Evolutionary conservation across 306 rosid species (phyloP).

Genomic region (Prunus persica): Prunus_persica_NCBIv2 NC_034013.1:14473501-14474000

Average conservation of each 20-base stretch:
- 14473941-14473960: too few species aligned
- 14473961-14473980: too few species aligned
- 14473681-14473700: background rate
- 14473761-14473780: background rate
- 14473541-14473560: background rate
- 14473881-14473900: too few species aligned
- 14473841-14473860: too few species aligned
- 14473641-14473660: conserved; percentile 32
- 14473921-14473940: too few species aligned
- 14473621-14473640: conserved; percentile 16
- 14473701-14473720: conserved; percentile 14
- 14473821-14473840: too few species aligned
- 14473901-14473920: too few species aligned
- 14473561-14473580: background rate
- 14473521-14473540: background rate
- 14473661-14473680: background rate
- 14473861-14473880: too few species aligned
- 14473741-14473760: conserved; percentile 1
- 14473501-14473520: background rate
- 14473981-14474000: too few species aligned
- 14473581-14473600: background rate
- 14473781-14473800: background rate
- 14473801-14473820: too few species aligned
- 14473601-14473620: conserved; percentile 25
- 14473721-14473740: conserved; percentile 22